A percentile compares a stretch with the other conserved stretches of the same genome.
These are phyloP conservation scores for Gynostemma pentaphyllum DNA, from an alignment of 306 rosid species.

Conservation along the genomic window DNA sequence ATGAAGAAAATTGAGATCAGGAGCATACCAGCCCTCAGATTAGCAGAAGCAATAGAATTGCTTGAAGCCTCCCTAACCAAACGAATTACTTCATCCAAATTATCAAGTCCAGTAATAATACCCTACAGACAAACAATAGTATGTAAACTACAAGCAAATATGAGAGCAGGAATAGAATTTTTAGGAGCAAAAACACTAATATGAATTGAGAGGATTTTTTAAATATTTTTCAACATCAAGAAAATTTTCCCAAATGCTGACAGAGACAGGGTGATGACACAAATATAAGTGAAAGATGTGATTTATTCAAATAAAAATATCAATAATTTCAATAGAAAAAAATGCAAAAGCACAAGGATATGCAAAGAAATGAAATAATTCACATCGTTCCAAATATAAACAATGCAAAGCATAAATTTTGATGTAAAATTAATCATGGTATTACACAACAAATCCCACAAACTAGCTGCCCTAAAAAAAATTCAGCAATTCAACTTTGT, in stretches of 20 bases:
- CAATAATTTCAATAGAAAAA: background rate
- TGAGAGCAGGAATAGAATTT: background rate
- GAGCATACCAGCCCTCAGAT: conserved; percentile 53
- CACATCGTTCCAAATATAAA: background rate
- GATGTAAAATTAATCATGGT: background rate
- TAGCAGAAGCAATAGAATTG: conserved; percentile 49
- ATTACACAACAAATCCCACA: background rate
- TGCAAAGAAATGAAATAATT: background rate
- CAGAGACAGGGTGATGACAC: background rate
- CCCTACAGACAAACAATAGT: conserved; percentile 40
- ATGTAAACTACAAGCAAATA: conserved; percentile 6
- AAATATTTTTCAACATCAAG: background rate
- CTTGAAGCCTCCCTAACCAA: conserved; percentile 64
- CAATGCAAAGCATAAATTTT: background rate
- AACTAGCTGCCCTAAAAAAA: background rate
- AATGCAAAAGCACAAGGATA: background rate
- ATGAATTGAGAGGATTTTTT: background rate
- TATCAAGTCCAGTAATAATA: conserved; percentile 73
- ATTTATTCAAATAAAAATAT: background rate
- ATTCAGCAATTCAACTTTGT: background rate
- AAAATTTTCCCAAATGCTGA: background rate
- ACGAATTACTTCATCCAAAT: conserved; percentile 67
- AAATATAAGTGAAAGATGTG: background rate
- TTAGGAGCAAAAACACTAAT: background rate
- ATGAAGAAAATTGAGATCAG: conserved; percentile 10